Conservation (phyloP, 139 green algal species). For the Coccomyxa sp. region DNA sequence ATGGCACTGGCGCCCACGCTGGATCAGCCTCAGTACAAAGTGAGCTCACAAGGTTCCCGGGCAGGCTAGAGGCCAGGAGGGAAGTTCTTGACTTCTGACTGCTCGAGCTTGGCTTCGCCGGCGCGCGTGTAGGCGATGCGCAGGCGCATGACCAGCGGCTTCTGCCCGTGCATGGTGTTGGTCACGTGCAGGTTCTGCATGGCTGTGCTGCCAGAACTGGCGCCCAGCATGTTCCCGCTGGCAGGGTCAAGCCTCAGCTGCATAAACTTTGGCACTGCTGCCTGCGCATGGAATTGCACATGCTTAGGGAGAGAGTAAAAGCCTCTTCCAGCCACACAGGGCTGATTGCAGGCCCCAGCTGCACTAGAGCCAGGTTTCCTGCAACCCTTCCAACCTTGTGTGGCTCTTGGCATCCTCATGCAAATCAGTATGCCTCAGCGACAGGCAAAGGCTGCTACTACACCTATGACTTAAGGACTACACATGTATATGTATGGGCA, state of each 20-base stretch:
- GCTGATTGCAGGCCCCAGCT: no score
- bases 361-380: no score
- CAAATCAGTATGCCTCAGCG: no score
- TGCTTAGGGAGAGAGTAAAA: not conserved
- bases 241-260: slow-evolving; percentile 78
- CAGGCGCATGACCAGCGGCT: slow-evolving; percentile 78
- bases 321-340: no score
- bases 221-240: slow-evolving; percentile 37
- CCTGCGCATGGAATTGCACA: slow-evolving; percentile 37
- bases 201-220: slow-evolving; percentile 25
- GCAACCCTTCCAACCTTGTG: no score
- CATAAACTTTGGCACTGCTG: slow-evolving; percentile 91
- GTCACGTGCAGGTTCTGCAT: slow-evolving; percentile 75
- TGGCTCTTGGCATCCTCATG: slow-evolving; percentile 1
- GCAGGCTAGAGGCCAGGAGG: slow-evolving; percentile 17
- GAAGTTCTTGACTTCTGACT: slow-evolving; percentile 30
- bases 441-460: no score
- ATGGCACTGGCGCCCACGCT: no score
- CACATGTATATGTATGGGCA: no score
- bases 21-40: no score
- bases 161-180: slow-evolving; percentile 77
- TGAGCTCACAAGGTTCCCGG: no score
- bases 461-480: no score
- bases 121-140: slow-evolving; percentile 53
- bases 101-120: slow-evolving; percentile 9